phyloP scores from a whole-genome alignment of 1,284 basidiomycete genomes.

The Takashimella tepidaria region DNA sequence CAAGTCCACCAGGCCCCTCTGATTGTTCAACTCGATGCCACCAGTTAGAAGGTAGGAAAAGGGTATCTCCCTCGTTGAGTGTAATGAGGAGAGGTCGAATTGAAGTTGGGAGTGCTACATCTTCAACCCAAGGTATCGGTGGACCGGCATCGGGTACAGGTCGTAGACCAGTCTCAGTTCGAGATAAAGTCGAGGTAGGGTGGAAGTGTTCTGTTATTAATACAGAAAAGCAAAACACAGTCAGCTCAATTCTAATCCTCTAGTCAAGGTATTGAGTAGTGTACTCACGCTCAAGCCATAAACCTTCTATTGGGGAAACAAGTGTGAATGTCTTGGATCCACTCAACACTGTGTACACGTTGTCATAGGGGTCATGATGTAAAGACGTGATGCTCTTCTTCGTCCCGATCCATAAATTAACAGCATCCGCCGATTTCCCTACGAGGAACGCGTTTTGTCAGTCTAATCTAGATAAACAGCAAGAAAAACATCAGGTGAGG shows the following conservation, averaged over 20 bases:
- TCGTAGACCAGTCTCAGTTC: slow-evolving; percentile 11
- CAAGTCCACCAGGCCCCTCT: slow-evolving; percentile 46
- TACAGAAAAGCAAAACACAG: no score
- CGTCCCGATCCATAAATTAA: slow-evolving; percentile 86
- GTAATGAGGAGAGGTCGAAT: slow-evolving; percentile 63
- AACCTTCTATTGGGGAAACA: slow-evolving; percentile 78
- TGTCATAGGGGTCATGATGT: slow-evolving; percentile 78
- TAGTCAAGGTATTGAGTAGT: slow-evolving; percentile 47
- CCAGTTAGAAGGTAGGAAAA: slow-evolving; percentile 88
- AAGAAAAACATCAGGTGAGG: no score
- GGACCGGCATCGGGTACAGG: slow-evolving; percentile 38
- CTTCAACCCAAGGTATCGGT: slow-evolving; percentile 60
- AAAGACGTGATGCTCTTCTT: slow-evolving; percentile 70
- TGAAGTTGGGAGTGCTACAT: slow-evolving; percentile 52
- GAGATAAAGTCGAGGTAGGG: slow-evolving; percentile 29
- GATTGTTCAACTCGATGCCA: slow-evolving; percentile 78
- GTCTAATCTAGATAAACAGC: not conserved
- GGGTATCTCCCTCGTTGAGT: slow-evolving; percentile 64
- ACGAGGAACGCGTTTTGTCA: not conserved
- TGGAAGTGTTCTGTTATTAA: slow-evolving; percentile 36
- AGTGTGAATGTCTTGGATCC: slow-evolving; percentile 80
- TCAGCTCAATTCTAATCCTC: slow-evolving; percentile 6
- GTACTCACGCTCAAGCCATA: slow-evolving; percentile 65
- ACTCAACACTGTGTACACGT: slow-evolving; percentile 78
- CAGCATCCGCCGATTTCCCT: slow-evolving; percentile 72